Evolutionary conservation across 2,329 filamentous ascomycete species (phyloP).

Genomic region (Corynespora cassiicola): DNA sequence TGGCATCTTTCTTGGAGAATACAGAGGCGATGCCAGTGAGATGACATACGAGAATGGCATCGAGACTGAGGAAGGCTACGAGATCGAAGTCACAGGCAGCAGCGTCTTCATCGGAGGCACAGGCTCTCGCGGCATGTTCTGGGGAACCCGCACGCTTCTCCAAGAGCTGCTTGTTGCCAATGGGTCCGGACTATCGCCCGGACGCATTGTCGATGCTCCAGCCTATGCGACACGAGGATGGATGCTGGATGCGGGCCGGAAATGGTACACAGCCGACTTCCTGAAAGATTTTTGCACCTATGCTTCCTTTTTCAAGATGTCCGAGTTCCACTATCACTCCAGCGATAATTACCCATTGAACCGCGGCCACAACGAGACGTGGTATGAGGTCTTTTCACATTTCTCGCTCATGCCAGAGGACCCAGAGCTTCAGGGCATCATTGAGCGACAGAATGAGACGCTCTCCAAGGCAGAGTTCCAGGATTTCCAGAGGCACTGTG

Average conservation of each 20-base stretch:
- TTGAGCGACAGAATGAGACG: constrained; percentile 45
- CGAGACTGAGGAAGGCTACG: constrained; percentile 59
- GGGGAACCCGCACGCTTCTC: constrained; percentile 55
- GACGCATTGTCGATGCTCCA: constrained; percentile 47
- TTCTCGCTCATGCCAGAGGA: too few relatives aligned
- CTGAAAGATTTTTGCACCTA: constrained; percentile 55
- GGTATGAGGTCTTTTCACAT: constrained; percentile 54
- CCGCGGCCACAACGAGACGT: constrained; percentile 54
- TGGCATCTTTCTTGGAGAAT: constrained; percentile 54
- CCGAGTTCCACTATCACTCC: constrained; percentile 58
- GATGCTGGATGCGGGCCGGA: constrained; percentile 53
- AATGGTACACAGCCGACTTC: constrained; percentile 52
- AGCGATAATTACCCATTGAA: constrained; percentile 59
- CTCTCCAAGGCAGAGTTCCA: constrained; percentile 42
- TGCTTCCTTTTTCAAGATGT: constrained; percentile 56
- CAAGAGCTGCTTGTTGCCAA: constrained; percentile 50
- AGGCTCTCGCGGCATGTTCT: constrained; percentile 55
- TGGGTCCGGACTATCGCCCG: constrained; percentile 29
- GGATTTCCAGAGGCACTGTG: constrained; percentile 42
- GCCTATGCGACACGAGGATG: constrained; percentile 54
- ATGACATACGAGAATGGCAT: constrained; percentile 57
- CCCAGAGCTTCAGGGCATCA: constrained; percentile 37
- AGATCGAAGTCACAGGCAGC: constrained; percentile 45
- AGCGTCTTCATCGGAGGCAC: constrained; percentile 49
- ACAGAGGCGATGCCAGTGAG: constrained; percentile 26